Base-by-base conservation (phyloP, 345 rosid genomes). In the Hibiscus mutabilis region DNA sequence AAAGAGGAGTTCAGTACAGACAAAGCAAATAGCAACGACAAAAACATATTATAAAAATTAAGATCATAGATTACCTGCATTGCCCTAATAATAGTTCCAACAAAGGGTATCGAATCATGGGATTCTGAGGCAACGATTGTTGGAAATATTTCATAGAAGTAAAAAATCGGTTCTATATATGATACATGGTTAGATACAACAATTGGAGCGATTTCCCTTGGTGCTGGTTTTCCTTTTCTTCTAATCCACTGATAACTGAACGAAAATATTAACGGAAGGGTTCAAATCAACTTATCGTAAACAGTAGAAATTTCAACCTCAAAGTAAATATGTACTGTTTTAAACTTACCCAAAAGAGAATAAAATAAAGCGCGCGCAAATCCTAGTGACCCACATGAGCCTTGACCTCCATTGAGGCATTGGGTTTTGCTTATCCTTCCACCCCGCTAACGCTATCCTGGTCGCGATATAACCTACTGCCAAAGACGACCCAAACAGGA, bases 71-170 rank as follows among this genome's bases (percentile, higher is more conserved):
- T 10, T 64, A 91, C 99, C 96, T 95, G 99, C 99, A 95, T 95
- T 66, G 99, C 97, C 79, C 99, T 87, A 78, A 95, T 90, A 55
- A 95, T 95, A 72, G 99, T 92, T 77, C 99, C 99, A 37, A 95
- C 99, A 68, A 89, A 82, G 10, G 99, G 99, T 56, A 92, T 82
- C 46, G 96, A 82, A 77, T 95, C 99, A 77, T 95, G 99, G 7
- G 99, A 87, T 72, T 92, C 97, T 0, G 99, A 82, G 0, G 99
- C 97, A 71, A 95, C 99, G 77, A 95, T 95, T 18, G 99, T 95
- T 0, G 99, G 97, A 66, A 85, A 95, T 33, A 95, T 73, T 70
- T 95, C 99, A 72, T 89, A 95, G 73, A 95, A 95, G 71, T 86
- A 95, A 80, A 95, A 92, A 62, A 95, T 95, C 27, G 99, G 99